These are phyloP conservation scores for Capsicum pubescens DNA, from an alignment of 257 asterid genomes.

Conservation along the genomic window DNA sequence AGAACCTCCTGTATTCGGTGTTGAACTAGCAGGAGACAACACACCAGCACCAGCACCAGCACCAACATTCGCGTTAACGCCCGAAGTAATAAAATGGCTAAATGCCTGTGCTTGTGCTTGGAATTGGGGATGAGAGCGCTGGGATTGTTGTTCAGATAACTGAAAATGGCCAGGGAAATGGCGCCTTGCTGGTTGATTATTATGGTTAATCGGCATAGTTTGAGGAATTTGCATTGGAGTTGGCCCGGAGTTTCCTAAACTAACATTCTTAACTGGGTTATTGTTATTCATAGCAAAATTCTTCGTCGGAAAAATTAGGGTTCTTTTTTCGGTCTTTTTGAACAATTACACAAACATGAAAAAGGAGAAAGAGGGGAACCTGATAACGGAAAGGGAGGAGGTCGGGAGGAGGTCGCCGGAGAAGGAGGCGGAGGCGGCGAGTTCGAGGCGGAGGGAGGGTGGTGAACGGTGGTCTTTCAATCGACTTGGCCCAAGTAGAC, in stretches of 20 bases:
- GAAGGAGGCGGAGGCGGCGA: background rate
- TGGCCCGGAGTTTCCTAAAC: slow-evolving; percentile 40
- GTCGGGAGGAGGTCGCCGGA: background rate
- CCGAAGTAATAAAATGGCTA: slow-evolving; percentile 46
- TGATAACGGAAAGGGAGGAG: background rate
- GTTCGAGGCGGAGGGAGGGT: background rate
- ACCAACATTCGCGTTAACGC: slow-evolving; percentile 36
- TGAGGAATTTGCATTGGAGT: slow-evolving; percentile 44
- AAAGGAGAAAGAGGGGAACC: background rate
- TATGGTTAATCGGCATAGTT: slow-evolving; percentile 46
- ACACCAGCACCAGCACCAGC: slow-evolving; percentile 25
- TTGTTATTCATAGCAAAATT: background rate
- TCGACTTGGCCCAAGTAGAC: background rate
- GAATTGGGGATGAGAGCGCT: slow-evolving; percentile 42
- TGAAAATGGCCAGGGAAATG: slow-evolving; percentile 70
- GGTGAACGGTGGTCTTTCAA: background rate
- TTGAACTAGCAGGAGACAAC: slow-evolving; percentile 50
- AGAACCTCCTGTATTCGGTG: slow-evolving; percentile 52
- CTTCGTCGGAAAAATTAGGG: slow-evolving; percentile 20
- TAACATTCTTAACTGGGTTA: slow-evolving; percentile 22
- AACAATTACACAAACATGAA: background rate
- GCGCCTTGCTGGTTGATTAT: slow-evolving; percentile 49
- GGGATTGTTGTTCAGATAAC: slow-evolving; percentile 39
- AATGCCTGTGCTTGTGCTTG: slow-evolving; percentile 47
- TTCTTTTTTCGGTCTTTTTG: background rate